Percentiles rank a stretch among this genome's conserved stretches.
These are phyloP conservation scores for Metschnikowia aberdeeniae DNA, from an alignment of 805 yeast species.

Conservation along the genomic window DNA sequence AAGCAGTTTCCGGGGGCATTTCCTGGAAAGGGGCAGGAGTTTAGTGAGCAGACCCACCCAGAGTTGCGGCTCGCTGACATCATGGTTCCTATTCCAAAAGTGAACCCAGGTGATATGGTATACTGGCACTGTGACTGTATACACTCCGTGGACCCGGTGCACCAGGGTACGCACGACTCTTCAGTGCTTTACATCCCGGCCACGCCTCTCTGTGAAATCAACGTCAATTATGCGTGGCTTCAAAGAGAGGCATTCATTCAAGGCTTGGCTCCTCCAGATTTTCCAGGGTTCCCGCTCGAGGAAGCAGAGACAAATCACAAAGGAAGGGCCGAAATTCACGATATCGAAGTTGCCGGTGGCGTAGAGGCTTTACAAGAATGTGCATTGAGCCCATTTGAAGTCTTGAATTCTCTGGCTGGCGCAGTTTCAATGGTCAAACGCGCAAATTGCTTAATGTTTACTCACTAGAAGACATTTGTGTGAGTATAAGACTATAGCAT, in stretches of 20 bases:
- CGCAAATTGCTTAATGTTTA: conserved; percentile 6
- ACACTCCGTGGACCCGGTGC: conserved; percentile 39
- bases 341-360: conserved; percentile 19
- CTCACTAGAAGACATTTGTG: too few relatives aligned
- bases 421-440: conserved; percentile 5
- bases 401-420: background rate
- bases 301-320: conserved; percentile 20
- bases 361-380: conserved; percentile 17
- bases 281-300: conserved; percentile 23
- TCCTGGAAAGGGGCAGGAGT: conserved; percentile 35
- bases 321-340: conserved; percentile 18
- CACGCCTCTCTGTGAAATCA: conserved; percentile 27
- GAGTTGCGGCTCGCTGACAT: conserved; percentile 28
- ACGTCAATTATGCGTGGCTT: conserved; percentile 16
- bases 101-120: conserved; percentile 41
- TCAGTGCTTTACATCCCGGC: conserved; percentile 37
- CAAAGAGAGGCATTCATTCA: conserved; percentile 20
- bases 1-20: conserved; percentile 36
- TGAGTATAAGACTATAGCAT: too few relatives aligned
- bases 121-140: conserved; percentile 43
- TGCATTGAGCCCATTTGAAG: conserved; percentile 16
- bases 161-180: conserved; percentile 31
- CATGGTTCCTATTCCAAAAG: conserved; percentile 34
- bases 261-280: conserved; percentile 24
- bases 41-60: conserved; percentile 27